Evolutionary conservation across 169 alveolate species (phyloP).

Genomic region (Eimeria zaria): DNA sequence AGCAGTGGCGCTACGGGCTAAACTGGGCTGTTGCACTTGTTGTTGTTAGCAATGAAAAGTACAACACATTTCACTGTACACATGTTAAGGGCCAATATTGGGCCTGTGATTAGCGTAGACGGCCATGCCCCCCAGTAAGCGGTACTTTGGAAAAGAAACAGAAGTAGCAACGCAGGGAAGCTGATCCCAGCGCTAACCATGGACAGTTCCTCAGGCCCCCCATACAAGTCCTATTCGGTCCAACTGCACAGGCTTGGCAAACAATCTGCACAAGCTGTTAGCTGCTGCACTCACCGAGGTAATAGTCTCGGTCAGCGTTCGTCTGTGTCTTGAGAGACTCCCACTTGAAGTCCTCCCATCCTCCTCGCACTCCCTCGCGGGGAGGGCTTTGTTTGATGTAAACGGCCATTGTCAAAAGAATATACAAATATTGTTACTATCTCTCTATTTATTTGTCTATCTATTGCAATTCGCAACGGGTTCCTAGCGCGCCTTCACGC

Average conservation of each 20-base stretch:
- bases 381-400: slow-evolving; percentile 82
- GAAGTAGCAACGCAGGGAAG: background rate
- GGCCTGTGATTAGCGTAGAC: background rate
- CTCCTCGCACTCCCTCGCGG: slow-evolving; percentile 86
- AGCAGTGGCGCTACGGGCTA: background rate
- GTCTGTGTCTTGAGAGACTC: slow-evolving; percentile 74
- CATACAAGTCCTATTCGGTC: background rate
- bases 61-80: background rate
- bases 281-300: slow-evolving; percentile 63
- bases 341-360: slow-evolving; percentile 84
- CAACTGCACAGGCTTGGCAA: background rate
- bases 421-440: background rate
- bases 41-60: background rate
- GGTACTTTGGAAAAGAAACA: background rate
- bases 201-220: background rate
- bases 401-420: slow-evolving; percentile 68
- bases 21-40: background rate
- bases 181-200: no score
- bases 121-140: background rate
- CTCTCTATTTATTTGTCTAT: background rate
- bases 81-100: background rate
- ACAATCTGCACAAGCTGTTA: background rate
- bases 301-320: slow-evolving; percentile 76
- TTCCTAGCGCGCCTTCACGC: slow-evolving; percentile 11
- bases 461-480: background rate